These are phyloP conservation scores for Aegilops longissima DNA, from an alignment of 176 grass and related monocot genomes.

Conservation along the genomic window DNA sequence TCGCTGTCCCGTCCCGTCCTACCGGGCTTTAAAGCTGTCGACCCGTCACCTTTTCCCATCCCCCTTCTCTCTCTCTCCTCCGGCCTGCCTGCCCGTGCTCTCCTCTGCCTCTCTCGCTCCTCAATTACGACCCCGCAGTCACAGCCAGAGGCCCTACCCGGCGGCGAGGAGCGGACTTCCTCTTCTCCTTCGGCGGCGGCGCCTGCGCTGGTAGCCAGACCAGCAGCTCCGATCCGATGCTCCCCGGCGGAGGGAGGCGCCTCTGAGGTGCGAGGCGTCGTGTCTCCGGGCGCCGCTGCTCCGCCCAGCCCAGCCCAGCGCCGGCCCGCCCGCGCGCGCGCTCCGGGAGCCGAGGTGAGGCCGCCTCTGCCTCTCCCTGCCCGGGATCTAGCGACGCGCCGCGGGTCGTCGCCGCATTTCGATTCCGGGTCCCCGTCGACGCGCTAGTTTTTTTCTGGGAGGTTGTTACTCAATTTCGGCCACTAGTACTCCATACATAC, in stretches of 20 bases:
- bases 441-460: too few relatives aligned
- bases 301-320: too few relatives aligned
- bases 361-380: neutral
- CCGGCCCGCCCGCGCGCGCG: too few relatives aligned
- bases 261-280: neutral
- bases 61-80: neutral
- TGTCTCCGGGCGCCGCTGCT: too few relatives aligned
- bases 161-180: neutral
- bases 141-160: neutral
- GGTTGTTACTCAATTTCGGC: too few relatives aligned
- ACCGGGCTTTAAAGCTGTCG: constrained; percentile 68
- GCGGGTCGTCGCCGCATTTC: neutral
- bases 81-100: too few relatives aligned
- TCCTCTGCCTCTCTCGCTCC: neutral
- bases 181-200: too few relatives aligned
- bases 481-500: too few relatives aligned
- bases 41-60: constrained; percentile 58
- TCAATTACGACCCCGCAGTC: constrained; percentile 17
- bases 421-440: too few relatives aligned
- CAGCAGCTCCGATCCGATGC: neutral
- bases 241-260: too few relatives aligned
- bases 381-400: neutral
- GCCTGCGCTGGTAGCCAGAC: too few relatives aligned
- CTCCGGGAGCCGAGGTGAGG: neutral
- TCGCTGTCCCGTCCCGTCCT: neutral